Conservation (phyloP, 345 rosid genomes). For the Punica granatum region DNA sequence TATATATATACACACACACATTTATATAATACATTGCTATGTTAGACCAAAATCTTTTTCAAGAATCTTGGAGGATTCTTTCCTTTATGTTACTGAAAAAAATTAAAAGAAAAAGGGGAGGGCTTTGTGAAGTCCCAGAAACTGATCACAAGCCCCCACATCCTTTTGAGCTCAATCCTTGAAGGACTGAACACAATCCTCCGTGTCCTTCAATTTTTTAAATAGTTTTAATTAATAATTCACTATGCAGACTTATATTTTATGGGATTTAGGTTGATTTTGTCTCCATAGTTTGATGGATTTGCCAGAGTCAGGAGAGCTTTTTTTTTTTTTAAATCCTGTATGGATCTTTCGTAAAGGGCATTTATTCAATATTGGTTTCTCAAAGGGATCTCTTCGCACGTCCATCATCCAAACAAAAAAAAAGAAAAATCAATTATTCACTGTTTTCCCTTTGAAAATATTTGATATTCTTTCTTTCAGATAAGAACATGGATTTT, state of each 20-base stretch:
- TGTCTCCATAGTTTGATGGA: conserved; percentile 10
- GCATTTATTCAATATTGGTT: neutral
- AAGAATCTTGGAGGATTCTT: conserved; percentile 25
- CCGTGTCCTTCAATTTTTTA: conserved; percentile 2
- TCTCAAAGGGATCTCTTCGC: neutral
- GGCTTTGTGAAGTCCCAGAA: conserved; percentile 3
- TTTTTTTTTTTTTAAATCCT: neutral
- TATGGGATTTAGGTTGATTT: conserved; percentile 25
- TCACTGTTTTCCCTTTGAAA: no score
- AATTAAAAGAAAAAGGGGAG: conserved; percentile 12
- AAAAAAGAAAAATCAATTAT: no score
- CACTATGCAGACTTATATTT: conserved; percentile 14
- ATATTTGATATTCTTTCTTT: no score
- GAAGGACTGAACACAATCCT: conserved; percentile 15
- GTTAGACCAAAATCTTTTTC: conserved; percentile 16
- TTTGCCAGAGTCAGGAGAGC: neutral
- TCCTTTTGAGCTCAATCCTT: conserved; percentile 4
- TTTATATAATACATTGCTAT: neutral
- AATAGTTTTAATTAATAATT: neutral
- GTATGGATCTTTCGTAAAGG: neutral
- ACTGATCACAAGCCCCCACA: conserved; percentile 1
- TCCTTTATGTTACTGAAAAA: conserved; percentile 7
- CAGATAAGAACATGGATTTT: no score
- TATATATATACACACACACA: neutral
- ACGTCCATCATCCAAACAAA: no score